These are phyloP conservation scores for Solioccasus polychromus DNA, from an alignment of 768 basidiomycete species.

Conservation along the genomic window DNA sequence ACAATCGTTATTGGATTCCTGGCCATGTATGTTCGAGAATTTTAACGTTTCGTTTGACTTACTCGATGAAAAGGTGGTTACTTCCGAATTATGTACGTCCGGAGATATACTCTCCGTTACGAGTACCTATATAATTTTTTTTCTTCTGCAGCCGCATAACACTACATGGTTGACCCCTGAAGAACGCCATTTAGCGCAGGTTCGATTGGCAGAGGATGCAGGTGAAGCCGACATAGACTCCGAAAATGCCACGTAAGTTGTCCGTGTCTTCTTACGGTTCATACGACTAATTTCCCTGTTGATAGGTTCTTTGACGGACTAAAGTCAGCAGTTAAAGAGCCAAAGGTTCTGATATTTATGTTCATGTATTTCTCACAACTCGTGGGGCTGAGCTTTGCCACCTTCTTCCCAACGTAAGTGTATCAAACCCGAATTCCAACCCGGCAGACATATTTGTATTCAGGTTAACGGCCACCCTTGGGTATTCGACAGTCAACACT, in stretches of 20 bases:
- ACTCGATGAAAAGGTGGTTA: constrained; percentile 48
- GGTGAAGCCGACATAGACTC: constrained; percentile 65
- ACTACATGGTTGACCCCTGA: constrained; percentile 53
- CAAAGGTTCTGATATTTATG: constrained; percentile 51
- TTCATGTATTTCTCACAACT: constrained; percentile 53
- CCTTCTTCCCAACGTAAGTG: constrained; percentile 55
- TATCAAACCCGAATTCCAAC: neutral
- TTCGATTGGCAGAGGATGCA: constrained; percentile 63
- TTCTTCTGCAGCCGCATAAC: constrained; percentile 48
- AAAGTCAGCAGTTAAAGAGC: constrained; percentile 54
- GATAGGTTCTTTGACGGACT: constrained; percentile 30
- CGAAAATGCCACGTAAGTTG: constrained; percentile 50
- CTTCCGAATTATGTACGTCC: constrained; percentile 54
- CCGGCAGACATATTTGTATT: neutral
- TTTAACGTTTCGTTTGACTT: neutral
- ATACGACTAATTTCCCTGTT: neutral
- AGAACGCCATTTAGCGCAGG: constrained; percentile 59
- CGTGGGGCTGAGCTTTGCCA: constrained; percentile 57
- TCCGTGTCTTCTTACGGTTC: neutral
- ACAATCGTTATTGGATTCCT: neutral
- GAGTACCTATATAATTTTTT: neutral
- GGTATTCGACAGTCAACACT: constrained; percentile 57
- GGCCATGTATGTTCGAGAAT: neutral
- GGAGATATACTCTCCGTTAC: too few relatives aligned
- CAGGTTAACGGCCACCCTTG: constrained; percentile 59